A percentile compares a stretch with the other conserved stretches of the same genome.
phyloP scores from a whole-genome alignment of 129 eudicot species.

The Flaveria linearis region DNA sequence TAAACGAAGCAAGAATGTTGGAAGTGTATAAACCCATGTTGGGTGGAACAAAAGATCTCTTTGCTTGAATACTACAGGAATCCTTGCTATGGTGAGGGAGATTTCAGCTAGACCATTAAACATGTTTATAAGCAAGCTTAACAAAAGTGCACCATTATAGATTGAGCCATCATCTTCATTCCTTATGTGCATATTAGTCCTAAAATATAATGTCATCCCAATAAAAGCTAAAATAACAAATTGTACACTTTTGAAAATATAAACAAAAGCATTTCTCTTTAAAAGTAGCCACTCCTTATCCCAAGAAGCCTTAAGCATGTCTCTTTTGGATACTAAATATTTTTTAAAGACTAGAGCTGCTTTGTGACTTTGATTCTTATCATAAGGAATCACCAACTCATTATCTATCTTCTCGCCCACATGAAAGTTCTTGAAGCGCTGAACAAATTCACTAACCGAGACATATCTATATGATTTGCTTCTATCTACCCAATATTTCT shows the following conservation, averaged over 20 bases:
- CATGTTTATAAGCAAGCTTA: conserved; percentile 55
- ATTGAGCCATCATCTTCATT: conserved; percentile 60
- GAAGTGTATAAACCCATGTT: conserved; percentile 72
- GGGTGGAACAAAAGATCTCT: conserved; percentile 85
- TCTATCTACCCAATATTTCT: conserved; percentile 77
- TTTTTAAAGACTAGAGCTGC: conserved; percentile 68
- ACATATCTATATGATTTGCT: conserved; percentile 53
- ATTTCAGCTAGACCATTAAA: conserved; percentile 80
- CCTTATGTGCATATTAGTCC: conserved; percentile 47
- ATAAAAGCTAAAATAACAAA: conserved; percentile 56
- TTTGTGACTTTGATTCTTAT: conserved; percentile 54
- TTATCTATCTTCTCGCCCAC: conserved; percentile 51
- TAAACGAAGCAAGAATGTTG: conserved; percentile 59
- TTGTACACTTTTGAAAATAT: conserved; percentile 68
- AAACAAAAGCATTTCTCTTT: conserved; percentile 63
- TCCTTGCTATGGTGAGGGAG: conserved; percentile 55
- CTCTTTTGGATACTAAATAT: conserved; percentile 53
- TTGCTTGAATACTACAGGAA: conserved; percentile 84
- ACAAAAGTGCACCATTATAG: conserved; percentile 64
- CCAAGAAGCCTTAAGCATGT: conserved; percentile 65
- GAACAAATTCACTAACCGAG: conserved; percentile 52
- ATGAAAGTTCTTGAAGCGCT: conserved; percentile 62
- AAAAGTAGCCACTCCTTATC: conserved; percentile 81
- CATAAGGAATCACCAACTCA: conserved; percentile 61
- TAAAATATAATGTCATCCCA: conserved; percentile 53